A percentile compares a stretch with the other conserved stretches of the same genome.
These are phyloP conservation scores for Sporothrix inflata DNA, from an alignment of 2,329 filamentous ascomycete species.

Conservation along the genomic window DNA sequence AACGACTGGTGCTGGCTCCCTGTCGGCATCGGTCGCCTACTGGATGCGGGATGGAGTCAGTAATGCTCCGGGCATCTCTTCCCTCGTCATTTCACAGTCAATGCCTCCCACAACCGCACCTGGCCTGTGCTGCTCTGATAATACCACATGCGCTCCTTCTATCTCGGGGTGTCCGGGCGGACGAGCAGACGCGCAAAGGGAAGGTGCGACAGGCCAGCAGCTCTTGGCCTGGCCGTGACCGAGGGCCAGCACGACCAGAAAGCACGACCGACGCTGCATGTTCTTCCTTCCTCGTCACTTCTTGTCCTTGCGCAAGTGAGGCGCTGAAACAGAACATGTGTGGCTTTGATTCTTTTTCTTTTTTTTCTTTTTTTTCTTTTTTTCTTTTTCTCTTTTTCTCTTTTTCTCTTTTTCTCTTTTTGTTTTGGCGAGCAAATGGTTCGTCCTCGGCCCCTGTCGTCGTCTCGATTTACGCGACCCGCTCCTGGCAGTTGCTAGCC, in stretches of 20 bases:
- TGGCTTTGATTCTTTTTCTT: neutral
- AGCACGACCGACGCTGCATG: neutral
- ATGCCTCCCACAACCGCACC: neutral
- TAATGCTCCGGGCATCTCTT: neutral
- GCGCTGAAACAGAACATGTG: constrained; percentile 22
- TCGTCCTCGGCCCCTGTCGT: neutral
- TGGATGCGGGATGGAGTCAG: constrained; percentile 5
- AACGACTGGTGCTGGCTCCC: constrained; percentile 15
- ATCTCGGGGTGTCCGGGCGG: constrained; percentile 19
- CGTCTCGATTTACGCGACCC: constrained; percentile 9
- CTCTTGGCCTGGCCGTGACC: neutral
- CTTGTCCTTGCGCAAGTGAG: constrained; percentile 17
- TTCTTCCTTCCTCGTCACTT: neutral
- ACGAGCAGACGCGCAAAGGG: neutral
- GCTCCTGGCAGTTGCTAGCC: constrained; percentile 19
- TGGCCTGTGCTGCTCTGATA: constrained; percentile 22
- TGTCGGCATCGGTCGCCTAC: constrained; percentile 3
- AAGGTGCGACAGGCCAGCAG: constrained; percentile 1
- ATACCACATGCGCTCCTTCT: constrained; percentile 10
- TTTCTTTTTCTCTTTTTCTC: neutral
- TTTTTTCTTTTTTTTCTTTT: neutral
- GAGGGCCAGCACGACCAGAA: constrained; percentile 4
- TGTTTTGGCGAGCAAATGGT: neutral
- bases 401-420: no score
- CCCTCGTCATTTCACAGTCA: constrained; percentile 21